A percentile compares a stretch with the other conserved stretches of the same genome.
phyloP scores from a whole-genome alignment of 305 asterid species.

The Fraxinus velutina region DNA sequence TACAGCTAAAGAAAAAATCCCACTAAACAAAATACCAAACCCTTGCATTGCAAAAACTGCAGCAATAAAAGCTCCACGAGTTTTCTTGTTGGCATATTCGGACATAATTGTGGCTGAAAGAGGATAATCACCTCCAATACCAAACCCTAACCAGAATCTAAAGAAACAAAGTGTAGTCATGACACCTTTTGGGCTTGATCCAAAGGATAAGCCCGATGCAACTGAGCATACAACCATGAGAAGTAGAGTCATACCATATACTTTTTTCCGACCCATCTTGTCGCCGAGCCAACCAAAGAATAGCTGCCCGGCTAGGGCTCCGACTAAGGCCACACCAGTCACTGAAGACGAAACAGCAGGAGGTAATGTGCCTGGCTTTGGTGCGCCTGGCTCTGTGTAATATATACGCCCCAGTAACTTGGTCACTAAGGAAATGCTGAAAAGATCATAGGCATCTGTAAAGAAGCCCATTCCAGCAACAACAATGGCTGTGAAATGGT shows the following conservation, averaged over 20 bases:
- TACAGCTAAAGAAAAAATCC: constrained; percentile 38
- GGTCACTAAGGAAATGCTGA: constrained; percentile 40
- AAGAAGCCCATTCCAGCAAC: constrained; percentile 62
- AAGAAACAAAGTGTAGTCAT: constrained; percentile 61
- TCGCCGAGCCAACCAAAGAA: constrained; percentile 52
- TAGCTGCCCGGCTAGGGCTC: constrained; percentile 29
- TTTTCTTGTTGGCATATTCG: constrained; percentile 55
- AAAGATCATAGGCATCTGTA: constrained; percentile 60
- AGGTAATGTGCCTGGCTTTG: constrained; percentile 39
- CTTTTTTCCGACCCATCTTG: constrained; percentile 49
- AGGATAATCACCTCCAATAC: constrained; percentile 67
- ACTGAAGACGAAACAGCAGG: constrained; percentile 33
- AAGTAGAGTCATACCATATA: constrained; percentile 42
- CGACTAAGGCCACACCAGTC: constrained; percentile 50
- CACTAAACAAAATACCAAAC: constrained; percentile 52
- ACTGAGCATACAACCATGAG: constrained; percentile 40
- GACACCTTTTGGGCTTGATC: constrained; percentile 40
- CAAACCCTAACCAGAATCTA: constrained; percentile 63
- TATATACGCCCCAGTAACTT: constrained; percentile 48
- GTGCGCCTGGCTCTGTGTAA: constrained; percentile 23
- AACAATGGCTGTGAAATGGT: constrained; percentile 55
- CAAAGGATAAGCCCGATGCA: constrained; percentile 39
- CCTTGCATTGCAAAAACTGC: constrained; percentile 70
- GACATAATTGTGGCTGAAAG: constrained; percentile 70
- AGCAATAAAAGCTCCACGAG: constrained; percentile 56